Percentiles rank a stretch among this genome's conserved stretches.
Conservation (phyloP, 2,329 filamentous ascomycete genomes). For the Tolypocladium ophioglossoides region DNA sequence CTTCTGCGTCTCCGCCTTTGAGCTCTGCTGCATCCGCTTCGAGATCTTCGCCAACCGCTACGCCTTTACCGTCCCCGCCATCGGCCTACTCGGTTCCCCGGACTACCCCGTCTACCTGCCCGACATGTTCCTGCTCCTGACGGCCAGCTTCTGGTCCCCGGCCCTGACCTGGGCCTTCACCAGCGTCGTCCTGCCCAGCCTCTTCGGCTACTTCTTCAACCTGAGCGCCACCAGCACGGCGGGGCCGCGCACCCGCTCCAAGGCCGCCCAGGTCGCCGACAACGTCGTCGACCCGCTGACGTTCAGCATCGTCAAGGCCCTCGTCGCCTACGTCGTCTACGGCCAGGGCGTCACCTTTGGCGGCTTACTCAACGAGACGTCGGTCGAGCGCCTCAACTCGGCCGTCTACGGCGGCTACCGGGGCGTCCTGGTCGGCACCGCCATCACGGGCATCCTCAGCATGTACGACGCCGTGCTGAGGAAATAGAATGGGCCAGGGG, state of each 20-base stretch:
- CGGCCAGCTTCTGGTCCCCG: conserved; percentile 73
- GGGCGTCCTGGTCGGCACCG: conserved; percentile 57
- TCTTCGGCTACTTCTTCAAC: conserved; percentile 86
- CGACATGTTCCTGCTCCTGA: conserved; percentile 71
- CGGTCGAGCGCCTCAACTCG: conserved; percentile 51
- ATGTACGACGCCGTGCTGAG: conserved; percentile 70
- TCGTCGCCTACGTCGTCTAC: conserved; percentile 75
- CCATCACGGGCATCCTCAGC: conserved; percentile 57
- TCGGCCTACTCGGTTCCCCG: conserved; percentile 41
- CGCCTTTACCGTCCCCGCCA: conserved; percentile 60
- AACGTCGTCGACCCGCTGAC: conserved; percentile 72
- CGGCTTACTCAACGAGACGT: conserved; percentile 48
- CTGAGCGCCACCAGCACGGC: conserved; percentile 46
- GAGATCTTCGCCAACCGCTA: conserved; percentile 63
- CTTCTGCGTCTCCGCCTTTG: conserved; percentile 54
- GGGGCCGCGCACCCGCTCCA: conserved; percentile 31
- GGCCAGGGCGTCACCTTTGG: conserved; percentile 52
- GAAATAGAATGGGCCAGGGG: conserved; percentile 31
- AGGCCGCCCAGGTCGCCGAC: conserved; percentile 27
- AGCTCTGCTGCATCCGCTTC: conserved; percentile 58
- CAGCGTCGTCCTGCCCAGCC: conserved; percentile 56
- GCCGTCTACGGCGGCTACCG: conserved; percentile 63
- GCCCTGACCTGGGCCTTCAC: conserved; percentile 68
- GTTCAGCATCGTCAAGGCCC: conserved; percentile 81
- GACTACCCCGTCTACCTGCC: conserved; percentile 59